phyloP scores from a whole-genome alignment of 164 flowering plant species.

The Aristolochia contorta region DNA sequence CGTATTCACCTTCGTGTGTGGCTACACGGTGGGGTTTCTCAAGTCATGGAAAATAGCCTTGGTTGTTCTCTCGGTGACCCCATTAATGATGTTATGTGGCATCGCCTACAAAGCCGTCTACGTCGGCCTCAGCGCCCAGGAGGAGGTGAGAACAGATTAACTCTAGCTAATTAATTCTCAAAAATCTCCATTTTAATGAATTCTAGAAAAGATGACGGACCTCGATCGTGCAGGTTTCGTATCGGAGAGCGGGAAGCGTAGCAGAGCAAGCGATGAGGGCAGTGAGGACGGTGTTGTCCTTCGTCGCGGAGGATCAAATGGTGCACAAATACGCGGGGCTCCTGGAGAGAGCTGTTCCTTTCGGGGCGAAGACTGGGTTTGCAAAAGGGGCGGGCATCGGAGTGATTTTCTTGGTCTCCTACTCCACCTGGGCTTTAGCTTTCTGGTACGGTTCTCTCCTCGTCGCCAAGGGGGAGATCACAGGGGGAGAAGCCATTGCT shows the following conservation, averaged over 20 bases:
- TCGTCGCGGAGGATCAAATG: constrained; percentile 53
- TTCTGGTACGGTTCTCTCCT: constrained; percentile 73
- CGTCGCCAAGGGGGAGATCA: constrained; percentile 38
- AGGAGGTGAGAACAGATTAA: constrained; percentile 34
- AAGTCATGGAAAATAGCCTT: constrained; percentile 63
- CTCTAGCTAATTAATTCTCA: too few species aligned
- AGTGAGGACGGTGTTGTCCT: constrained; percentile 61
- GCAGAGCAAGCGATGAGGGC: constrained; percentile 67
- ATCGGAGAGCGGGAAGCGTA: constrained; percentile 51
- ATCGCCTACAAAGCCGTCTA: constrained; percentile 69
- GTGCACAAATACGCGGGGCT: constrained; percentile 31
- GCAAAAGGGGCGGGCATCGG: constrained; percentile 80
- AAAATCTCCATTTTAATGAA: too few species aligned
- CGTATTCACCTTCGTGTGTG: constrained; percentile 56
- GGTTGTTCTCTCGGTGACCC: constrained; percentile 59
- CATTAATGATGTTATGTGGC: constrained; percentile 66
- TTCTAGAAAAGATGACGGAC: too few species aligned
- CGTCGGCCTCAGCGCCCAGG: constrained; percentile 63
- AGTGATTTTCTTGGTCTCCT: constrained; percentile 60
- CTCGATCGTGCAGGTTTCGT: constrained; percentile 28
- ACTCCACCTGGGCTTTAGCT: constrained; percentile 77
- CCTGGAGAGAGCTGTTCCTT: constrained; percentile 34
- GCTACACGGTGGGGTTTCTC: constrained; percentile 55
- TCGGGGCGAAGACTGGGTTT: constrained; percentile 55
- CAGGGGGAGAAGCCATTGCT: constrained; percentile 65